These are phyloP conservation scores for Aurantiochytrium sp. DNA, from an alignment of 108 stramenopile species.

Conservation along the genomic window DNA sequence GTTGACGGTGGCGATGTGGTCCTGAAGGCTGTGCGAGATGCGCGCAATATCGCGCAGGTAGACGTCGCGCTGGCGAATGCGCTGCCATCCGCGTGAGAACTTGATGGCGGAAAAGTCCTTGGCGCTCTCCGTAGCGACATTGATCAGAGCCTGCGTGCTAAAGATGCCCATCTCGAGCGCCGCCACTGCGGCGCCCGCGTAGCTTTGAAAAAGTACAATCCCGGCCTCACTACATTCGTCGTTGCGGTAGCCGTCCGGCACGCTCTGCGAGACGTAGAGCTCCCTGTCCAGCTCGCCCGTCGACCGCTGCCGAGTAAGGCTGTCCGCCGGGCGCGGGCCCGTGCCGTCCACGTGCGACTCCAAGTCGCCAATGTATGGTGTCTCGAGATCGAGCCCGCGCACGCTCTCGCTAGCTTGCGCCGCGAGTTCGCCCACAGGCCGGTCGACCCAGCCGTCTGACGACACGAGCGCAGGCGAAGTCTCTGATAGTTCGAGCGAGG, in stretches of 20 bases:
- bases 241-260: not conserved
- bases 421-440: not conserved
- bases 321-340: not conserved
- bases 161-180: not conserved
- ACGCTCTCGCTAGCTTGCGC: not conserved
- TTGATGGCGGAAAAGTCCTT: not conserved
- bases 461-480: too few species aligned
- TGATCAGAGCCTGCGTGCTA: not conserved
- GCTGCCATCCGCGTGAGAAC: not conserved
- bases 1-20: not conserved
- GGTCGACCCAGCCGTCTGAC: not conserved
- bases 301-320: not conserved
- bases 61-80: not conserved
- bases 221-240: not conserved
- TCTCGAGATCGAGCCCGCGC: not conserved
- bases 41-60: conserved; percentile 10
- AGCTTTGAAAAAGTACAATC: conserved; percentile 30
- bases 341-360: not conserved
- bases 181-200: not conserved
- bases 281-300: not conserved
- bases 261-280: not conserved
- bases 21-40: not conserved
- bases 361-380: not conserved
- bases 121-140: not conserved
- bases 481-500: too few species aligned